A percentile compares a stretch with the other conserved stretches of the same genome.
phyloP scores from a whole-genome alignment of 768 basidiomycete genomes.

The Lactarius pseudohatsudake region DNA sequence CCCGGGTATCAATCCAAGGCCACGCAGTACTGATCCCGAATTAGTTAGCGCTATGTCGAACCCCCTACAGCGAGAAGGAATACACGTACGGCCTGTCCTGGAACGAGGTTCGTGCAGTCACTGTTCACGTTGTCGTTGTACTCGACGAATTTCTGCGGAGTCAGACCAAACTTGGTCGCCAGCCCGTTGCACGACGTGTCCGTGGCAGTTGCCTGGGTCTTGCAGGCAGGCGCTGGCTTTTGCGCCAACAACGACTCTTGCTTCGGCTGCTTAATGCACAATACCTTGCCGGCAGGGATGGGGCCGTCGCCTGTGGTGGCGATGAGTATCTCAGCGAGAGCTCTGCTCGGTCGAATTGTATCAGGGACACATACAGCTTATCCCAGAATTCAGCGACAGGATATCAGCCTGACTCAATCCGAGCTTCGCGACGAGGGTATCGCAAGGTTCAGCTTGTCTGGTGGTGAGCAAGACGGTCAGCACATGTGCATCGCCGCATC shows the following conservation, averaged over 20 bases:
- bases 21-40: conserved; percentile 17
- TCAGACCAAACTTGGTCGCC: not conserved
- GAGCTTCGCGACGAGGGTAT: not conserved
- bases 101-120: conserved; percentile 11
- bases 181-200: conserved; percentile 1
- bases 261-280: conserved; percentile 3
- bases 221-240: conserved; percentile 8
- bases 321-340: not conserved
- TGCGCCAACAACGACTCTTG: too few species aligned
- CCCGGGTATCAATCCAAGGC: conserved; percentile 6
- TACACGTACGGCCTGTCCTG: conserved; percentile 14
- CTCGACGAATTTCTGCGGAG: not conserved
- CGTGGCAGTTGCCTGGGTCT: conserved; percentile 19
- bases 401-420: not conserved
- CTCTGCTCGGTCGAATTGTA: not conserved
- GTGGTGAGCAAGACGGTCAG: not conserved
- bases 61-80: too few species aligned
- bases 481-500: not conserved
- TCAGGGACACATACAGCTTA: conserved; percentile 9
- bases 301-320: not conserved
- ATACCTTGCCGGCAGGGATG: not conserved
- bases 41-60: not conserved
- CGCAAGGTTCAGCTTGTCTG: conserved; percentile 10
- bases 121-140: conserved; percentile 21
- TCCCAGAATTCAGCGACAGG: conserved; percentile 1